Conservation (phyloP, 1,284 basidiomycete genomes). For the Cutaneotrichosporon spelunceum region DNA sequence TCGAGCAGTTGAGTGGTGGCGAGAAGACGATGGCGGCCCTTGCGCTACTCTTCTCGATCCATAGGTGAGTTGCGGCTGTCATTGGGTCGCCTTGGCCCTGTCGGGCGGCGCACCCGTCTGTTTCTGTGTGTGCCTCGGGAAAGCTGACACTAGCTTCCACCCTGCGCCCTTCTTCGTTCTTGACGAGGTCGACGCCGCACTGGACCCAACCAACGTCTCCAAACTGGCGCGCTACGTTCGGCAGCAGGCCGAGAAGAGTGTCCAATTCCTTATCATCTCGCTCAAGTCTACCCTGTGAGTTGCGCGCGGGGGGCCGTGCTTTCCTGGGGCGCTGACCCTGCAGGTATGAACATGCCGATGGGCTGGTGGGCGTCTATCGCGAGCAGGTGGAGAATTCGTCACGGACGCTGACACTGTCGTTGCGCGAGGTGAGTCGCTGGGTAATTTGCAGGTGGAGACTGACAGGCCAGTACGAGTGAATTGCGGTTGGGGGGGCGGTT, state of each 20-base stretch:
- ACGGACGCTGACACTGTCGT: constrained; percentile 77
- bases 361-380: constrained; percentile 87
- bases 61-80: constrained; percentile 60
- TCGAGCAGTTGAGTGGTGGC: constrained; percentile 96
- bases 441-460: background rate
- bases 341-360: constrained; percentile 83
- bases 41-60: constrained; percentile 92
- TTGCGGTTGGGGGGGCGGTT: background rate
- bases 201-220: constrained; percentile 93
- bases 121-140: background rate
- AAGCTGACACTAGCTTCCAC: constrained; percentile 67
- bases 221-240: constrained; percentile 89
- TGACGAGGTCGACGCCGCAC: constrained; percentile 95
- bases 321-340: constrained; percentile 7
- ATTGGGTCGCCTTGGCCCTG: background rate
- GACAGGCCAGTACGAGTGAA: constrained; percentile 10
- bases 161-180: constrained; percentile 98
- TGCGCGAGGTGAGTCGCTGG: constrained; percentile 22
- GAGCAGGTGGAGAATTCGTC: constrained; percentile 92
- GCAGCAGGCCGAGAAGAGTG: constrained; percentile 61
- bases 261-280: constrained; percentile 97
- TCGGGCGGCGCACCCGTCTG: too few relatives aligned
- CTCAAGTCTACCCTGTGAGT: constrained; percentile 58
- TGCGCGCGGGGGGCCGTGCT: background rate
- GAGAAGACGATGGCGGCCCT: constrained; percentile 98